These are phyloP conservation scores for Cocos nucifera DNA, from an alignment of 176 grass and related monocot species.

Conservation along the genomic window DNA sequence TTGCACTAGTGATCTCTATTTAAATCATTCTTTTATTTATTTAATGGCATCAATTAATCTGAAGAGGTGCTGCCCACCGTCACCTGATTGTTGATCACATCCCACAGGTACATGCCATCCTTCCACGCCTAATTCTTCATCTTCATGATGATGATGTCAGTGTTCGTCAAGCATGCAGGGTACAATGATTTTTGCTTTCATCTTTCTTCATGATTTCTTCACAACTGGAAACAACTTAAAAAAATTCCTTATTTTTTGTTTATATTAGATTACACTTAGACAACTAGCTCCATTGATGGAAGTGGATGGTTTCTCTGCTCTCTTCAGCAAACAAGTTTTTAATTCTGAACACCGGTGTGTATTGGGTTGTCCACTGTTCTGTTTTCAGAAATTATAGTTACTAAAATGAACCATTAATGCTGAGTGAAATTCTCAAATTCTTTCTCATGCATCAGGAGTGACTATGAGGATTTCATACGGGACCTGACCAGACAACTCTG, in stretches of 20 bases:
- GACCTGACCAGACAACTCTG: slow-evolving; percentile 78
- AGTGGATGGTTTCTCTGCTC: slow-evolving; percentile 51
- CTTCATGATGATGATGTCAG: slow-evolving; percentile 44
- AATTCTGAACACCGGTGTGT: slow-evolving; percentile 82
- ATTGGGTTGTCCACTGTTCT: slow-evolving; percentile 16
- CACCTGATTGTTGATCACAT: neutral
- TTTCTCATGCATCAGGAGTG: slow-evolving; percentile 37
- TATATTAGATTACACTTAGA: slow-evolving; percentile 69
- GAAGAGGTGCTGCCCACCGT: no score
- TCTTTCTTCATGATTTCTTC: no score
- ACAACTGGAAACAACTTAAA: neutral
- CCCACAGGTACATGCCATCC: slow-evolving; percentile 33
- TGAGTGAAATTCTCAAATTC: neutral
- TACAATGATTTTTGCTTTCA: slow-evolving; percentile 11
- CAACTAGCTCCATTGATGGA: slow-evolving; percentile 71
- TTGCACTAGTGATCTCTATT: no score
- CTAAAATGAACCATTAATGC: neutral
- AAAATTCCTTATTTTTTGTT: slow-evolving; percentile 15
- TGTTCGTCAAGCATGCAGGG: slow-evolving; percentile 73
- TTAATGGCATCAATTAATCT: no score
- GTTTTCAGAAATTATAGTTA: neutral
- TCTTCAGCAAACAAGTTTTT: slow-evolving; percentile 79
- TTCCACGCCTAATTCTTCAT: slow-evolving; percentile 50
- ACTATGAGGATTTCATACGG: slow-evolving; percentile 91
- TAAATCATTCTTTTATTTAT: no score